phyloP scores from a whole-genome alignment of 2,329 filamentous ascomycete species.

The Fusarium albosuccineum region DNA sequence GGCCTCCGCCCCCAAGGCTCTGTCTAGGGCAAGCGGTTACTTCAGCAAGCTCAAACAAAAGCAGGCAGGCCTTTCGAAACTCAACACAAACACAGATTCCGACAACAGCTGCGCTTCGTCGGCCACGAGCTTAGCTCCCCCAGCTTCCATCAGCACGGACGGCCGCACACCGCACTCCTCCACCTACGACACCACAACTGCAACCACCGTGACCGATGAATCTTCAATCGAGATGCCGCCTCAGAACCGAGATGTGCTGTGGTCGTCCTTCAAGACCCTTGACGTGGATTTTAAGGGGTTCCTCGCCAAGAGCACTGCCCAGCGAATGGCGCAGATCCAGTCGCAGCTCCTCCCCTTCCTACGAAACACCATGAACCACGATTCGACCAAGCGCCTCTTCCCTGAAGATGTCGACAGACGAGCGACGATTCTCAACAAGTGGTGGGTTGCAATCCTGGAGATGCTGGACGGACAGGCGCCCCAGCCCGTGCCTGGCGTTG shows the following conservation, averaged over 20 bases:
- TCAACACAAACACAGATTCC: constrained; percentile 53
- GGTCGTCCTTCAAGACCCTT: constrained; percentile 67
- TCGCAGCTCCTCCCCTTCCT: constrained; percentile 82
- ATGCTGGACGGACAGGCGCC: constrained; percentile 77
- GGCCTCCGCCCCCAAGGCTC: constrained; percentile 53
- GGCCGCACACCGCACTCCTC: constrained; percentile 55
- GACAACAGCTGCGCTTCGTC: constrained; percentile 63
- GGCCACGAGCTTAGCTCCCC: constrained; percentile 59
- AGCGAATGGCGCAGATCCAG: constrained; percentile 83
- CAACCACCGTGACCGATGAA: constrained; percentile 56
- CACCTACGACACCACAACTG: constrained; percentile 55
- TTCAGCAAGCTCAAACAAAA: constrained; percentile 64
- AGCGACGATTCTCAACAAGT: constrained; percentile 85
- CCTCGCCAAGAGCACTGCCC: constrained; percentile 75
- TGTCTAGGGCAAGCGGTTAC: constrained; percentile 62
- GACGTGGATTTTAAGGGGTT: constrained; percentile 69
- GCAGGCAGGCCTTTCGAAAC: constrained; percentile 56
- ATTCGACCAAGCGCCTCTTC: constrained; percentile 73
- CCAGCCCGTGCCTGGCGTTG: constrained; percentile 85
- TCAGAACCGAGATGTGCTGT: constrained; percentile 64
- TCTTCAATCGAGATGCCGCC: constrained; percentile 61
- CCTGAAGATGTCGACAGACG: constrained; percentile 87
- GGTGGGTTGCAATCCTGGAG: constrained; percentile 88
- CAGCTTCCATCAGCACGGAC: constrained; percentile 55
- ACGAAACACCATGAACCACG: constrained; percentile 74